Base-by-base conservation (phyloP, 208 protist genomes). In the Leptomonas pyrrhocoris region DNA sequence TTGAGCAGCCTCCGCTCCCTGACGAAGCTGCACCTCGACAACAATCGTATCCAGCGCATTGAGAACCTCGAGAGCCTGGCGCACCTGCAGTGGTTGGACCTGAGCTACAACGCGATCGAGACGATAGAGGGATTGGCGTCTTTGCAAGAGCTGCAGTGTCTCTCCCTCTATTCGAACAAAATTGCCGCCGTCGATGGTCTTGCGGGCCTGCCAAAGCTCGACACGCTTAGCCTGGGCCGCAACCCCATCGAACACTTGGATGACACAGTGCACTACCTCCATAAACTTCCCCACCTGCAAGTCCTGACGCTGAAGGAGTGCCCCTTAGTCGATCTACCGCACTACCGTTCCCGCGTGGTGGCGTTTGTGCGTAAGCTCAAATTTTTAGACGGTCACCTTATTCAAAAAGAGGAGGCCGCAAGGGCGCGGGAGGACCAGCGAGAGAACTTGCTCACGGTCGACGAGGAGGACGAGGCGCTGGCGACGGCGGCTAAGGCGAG, bases 31-130 rank as follows among this genome's bases (percentile, higher is more conserved):
- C 84, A 96, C 49, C 81, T 98, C 34, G 97, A 98, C 74, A 98
- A 98, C 81, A 99, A 99, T 72, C 80, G 89, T 54, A 98, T 99
- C 65, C 71, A 71, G 36, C 81, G 73, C 25, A 98, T 98, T 38
- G 90, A 98, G 56, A 95, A 96, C 67, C 70, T 99, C 18, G 80
- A 80, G 13, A 83, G 96, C 53, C 76, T 98, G 18, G 83, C 82
- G 11, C 77, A 90, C 38, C 81, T 98, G 16, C 60, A 89, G 57
- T 90, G 79, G 82, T 74, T 98, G 0, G 93, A 98, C 69, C 77
- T 98, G 25, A 98, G 95, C 66, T 98, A 97, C 77, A 98, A 98
- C 81, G 77, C 90, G 31, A 99, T 99, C 55, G 81, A 79, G 28
- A 75, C 83, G 36, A 98, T 98, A 21, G 93, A 94, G 25, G 90